Base-by-base conservation (phyloP, 2,329 filamentous ascomycete genomes). In the Fusarium subglutinans region DNA sequence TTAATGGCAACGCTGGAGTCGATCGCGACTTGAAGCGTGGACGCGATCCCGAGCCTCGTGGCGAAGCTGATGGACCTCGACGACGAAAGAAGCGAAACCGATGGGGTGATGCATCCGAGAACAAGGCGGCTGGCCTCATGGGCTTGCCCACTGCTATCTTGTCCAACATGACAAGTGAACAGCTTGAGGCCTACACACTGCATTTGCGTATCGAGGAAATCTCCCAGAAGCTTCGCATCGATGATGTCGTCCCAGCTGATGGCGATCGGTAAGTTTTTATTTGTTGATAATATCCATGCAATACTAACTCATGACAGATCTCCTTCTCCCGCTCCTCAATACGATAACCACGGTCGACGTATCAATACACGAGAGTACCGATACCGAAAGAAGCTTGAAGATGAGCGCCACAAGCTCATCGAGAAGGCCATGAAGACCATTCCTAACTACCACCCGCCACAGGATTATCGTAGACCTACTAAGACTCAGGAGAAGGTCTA, bases 401-500 rank as follows among this genome's bases (percentile, higher is more conserved):
- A 99, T 82, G 96, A 99, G 86, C 95, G 96, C 76, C 96, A 99
- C 87, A 98, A 98, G 85, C 90, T 98, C 79, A 94, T 99, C 82
- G 96, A 99, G 83, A 98, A 97, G 88, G 96, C 96, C 79, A 98
- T 98, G 94, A 98, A 98, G 88, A 95, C 94, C 81, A 98, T 99
- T 84, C 96, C 96, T 87, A 98, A 98, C 90, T 99, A 99, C 84
- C 95, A 98, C 83, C 96, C 96, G 80, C 96, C 96, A 68, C 94
- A 96, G 89, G 96, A 99, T 84, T 99, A 99, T 85, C 94, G 96
- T 84, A 94, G 96, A 80, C 96, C 96, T 73, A 98, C 96, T 84
- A 99, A 99, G 93, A 99, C 96, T 83, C 96, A 99, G 87, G 96
- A 99, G 90, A 99, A 99, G 90, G 97, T 99, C 93, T 99, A 99